Percentiles rank a stretch among this genome's conserved stretches.
phyloP scores from a whole-genome alignment of 2,329 filamentous ascomycete species.

The Blastomyces silverae region DNA sequence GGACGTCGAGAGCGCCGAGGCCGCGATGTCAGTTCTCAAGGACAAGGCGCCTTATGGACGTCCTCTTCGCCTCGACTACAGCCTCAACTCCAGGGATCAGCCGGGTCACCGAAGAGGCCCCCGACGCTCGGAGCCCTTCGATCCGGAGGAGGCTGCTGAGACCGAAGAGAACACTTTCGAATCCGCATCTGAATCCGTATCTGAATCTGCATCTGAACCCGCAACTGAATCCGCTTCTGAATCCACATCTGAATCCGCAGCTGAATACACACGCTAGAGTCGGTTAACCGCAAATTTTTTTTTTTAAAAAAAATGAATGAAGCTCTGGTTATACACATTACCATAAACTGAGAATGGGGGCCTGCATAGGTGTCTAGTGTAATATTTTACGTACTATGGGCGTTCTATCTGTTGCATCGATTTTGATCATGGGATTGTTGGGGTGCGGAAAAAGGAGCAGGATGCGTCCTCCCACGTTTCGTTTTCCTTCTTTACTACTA shows the following conservation, averaged over 20 bases:
- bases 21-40: conserved; percentile 52
- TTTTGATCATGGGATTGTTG: conserved; percentile 8
- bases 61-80: conserved; percentile 58
- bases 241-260: not conserved
- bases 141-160: not conserved
- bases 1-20: conserved; percentile 57
- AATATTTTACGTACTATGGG: conserved; percentile 12
- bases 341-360: not conserved
- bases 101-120: not conserved
- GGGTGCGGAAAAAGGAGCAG: conserved; percentile 2
- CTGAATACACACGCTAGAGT: not conserved
- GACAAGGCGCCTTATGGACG: conserved; percentile 59
- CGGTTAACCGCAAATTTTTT: not conserved
- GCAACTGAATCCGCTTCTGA: not conserved
- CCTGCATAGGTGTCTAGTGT: conserved; percentile 10
- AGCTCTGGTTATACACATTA: not conserved
- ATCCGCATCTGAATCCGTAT: too few relatives aligned
- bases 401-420: conserved; percentile 8
- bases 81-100: conserved; percentile 26
- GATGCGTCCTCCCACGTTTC: not conserved
- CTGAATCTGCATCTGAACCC: too few relatives aligned
- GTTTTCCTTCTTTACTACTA: not conserved
- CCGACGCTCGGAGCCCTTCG: not conserved
- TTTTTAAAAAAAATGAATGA: not conserved
- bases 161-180: not conserved